Evolutionary conservation across 257 asterid genomes (phyloP).

Genomic region (Pogostemon cablin): DNA sequence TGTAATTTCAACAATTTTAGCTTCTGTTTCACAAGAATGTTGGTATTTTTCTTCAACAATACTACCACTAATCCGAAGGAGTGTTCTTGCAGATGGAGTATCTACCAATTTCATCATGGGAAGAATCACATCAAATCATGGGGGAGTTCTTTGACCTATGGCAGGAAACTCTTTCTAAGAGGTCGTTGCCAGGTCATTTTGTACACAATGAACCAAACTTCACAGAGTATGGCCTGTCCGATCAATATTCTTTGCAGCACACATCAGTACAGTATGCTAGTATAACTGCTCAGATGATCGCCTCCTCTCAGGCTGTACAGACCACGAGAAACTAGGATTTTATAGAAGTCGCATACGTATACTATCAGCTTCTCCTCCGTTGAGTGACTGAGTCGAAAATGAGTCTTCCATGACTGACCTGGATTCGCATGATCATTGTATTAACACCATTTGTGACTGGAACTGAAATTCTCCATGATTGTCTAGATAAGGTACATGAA

Average conservation of each 20-base stretch:
- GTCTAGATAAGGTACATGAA: too few relatives aligned
- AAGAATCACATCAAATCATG: conserved; percentile 79
- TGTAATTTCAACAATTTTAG: background rate
- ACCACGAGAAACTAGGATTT: conserved; percentile 57
- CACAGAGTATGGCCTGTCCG: conserved; percentile 72
- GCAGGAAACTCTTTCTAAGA: conserved; percentile 79
- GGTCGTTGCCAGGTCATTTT: conserved; percentile 92
- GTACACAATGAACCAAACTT: conserved; percentile 85
- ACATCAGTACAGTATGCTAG: conserved; percentile 90
- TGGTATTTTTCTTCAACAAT: background rate
- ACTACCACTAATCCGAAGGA: background rate
- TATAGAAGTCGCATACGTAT: background rate
- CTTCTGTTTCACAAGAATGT: background rate
- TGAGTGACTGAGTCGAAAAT: background rate
- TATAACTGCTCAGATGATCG: conserved; percentile 82
- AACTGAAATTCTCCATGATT: too few relatives aligned
- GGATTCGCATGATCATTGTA: too few relatives aligned
- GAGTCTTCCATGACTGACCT: background rate
- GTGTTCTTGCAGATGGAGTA: conserved; percentile 82
- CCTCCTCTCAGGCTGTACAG: conserved; percentile 77
- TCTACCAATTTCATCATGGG: conserved; percentile 89
- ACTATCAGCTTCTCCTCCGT: background rate
- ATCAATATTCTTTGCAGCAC: conserved; percentile 74
- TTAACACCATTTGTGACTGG: too few relatives aligned
- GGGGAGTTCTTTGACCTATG: conserved; percentile 82